These are phyloP conservation scores for Thraustochytrium sp. DNA, from an alignment of 352 stramenopile genomes.

Conservation along the genomic window DNA sequence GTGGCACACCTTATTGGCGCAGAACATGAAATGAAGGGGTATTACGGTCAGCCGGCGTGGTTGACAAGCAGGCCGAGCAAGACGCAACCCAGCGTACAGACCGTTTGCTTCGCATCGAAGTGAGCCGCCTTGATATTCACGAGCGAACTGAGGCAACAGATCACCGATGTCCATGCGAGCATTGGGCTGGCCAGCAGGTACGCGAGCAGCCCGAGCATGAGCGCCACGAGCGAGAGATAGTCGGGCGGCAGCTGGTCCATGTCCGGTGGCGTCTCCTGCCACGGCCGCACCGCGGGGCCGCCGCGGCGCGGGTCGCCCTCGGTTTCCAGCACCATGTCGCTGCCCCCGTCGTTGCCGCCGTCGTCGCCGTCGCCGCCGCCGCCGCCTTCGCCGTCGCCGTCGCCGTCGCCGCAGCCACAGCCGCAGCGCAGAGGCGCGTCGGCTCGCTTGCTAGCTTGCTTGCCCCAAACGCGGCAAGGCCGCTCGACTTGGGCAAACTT, in stretches of 20 bases:
- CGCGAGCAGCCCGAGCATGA: slow-evolving; percentile 33
- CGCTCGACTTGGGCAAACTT: too few relatives aligned
- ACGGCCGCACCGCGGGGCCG: neutral
- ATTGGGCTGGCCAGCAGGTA: neutral
- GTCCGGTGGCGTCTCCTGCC: neutral
- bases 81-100: slow-evolving; percentile 7
- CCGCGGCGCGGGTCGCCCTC: neutral
- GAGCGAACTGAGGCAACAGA: slow-evolving; percentile 11
- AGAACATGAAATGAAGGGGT: neutral
- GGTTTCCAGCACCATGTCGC: neutral
- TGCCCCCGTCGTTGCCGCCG: too few relatives aligned
- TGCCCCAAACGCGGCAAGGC: too few relatives aligned
- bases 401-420: too few relatives aligned
- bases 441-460: too few relatives aligned
- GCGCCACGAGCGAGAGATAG: slow-evolving; percentile 36
- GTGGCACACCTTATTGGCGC: too few relatives aligned
- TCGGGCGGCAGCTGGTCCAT: slow-evolving; percentile 38
- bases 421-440: too few relatives aligned
- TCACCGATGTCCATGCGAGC: slow-evolving; percentile 1
- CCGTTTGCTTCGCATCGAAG: slow-evolving; percentile 8
- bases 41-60: neutral
- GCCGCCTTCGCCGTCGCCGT: too few relatives aligned
- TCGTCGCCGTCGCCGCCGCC: too few relatives aligned
- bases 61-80: slow-evolving; percentile 17
- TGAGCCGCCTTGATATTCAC: slow-evolving; percentile 7